phyloP scores from a whole-genome alignment of 1,139 yeast genomes.

The Geotrichum citri-aurantii region DNA sequence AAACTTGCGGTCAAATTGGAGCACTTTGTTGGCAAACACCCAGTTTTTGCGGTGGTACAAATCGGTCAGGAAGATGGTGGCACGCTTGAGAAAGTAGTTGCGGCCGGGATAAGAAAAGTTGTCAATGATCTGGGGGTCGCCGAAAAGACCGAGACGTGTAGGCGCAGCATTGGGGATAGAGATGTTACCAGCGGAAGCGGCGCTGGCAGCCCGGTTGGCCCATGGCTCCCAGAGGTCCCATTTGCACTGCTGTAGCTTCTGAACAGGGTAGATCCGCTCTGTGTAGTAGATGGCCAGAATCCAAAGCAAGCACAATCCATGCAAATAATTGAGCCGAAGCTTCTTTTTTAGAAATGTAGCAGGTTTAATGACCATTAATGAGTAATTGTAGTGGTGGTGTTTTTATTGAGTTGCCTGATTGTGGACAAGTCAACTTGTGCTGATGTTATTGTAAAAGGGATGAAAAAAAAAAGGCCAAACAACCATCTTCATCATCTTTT shows the following conservation, averaged over 20 bases:
- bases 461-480: background rate
- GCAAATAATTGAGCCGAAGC: slow-evolving; percentile 6
- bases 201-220: background rate
- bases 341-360: background rate
- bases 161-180: background rate
- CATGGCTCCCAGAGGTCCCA: slow-evolving; percentile 66
- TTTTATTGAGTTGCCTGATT: too few relatives aligned
- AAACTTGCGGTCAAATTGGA: slow-evolving; percentile 70
- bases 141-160: slow-evolving; percentile 60
- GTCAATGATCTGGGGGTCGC: slow-evolving; percentile 92
- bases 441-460: background rate
- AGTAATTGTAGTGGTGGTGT: background rate
- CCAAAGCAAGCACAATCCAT: slow-evolving; percentile 42
- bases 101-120: slow-evolving; percentile 53
- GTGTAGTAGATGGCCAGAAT: slow-evolving; percentile 47
- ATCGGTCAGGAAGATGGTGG: slow-evolving; percentile 49
- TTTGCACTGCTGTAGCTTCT: slow-evolving; percentile 46
- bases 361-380: background rate
- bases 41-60: slow-evolving; percentile 76
- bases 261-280: slow-evolving; percentile 54
- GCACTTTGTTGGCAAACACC: slow-evolving; percentile 48
- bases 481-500: background rate
- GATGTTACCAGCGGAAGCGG: background rate
- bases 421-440: background rate
- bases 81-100: slow-evolving; percentile 28